phyloP scores from a whole-genome alignment of 2,329 filamentous ascomycete species.

The Ceratocystis cubensis region DNA sequence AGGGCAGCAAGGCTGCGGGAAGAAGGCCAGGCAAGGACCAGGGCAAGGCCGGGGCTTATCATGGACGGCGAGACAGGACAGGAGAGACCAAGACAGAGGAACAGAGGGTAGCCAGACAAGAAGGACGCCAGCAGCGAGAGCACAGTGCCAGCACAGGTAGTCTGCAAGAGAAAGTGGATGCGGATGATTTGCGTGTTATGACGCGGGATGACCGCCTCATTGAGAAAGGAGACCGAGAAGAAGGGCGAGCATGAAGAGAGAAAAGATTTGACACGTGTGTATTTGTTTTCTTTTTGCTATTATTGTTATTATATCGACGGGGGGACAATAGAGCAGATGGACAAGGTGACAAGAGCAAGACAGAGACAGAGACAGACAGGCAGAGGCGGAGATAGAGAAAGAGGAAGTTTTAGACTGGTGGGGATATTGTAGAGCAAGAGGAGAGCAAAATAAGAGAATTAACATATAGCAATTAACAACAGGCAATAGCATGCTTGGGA shows the following conservation, averaged over 20 bases:
- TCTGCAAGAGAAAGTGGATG: background rate
- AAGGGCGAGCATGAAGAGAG: background rate
- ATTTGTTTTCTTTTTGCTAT: background rate
- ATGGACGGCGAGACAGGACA: no score
- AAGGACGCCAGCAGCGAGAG: no score
- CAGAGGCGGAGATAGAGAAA: background rate
- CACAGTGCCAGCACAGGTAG: no score
- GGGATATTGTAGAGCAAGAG: background rate
- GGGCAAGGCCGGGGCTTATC: no score
- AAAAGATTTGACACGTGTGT: background rate
- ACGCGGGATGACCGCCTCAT: background rate
- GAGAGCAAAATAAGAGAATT: background rate
- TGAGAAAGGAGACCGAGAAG: background rate
- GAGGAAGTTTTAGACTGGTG: background rate
- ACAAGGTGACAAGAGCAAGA: background rate
- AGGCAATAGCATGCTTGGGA: background rate
- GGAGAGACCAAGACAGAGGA: no score
- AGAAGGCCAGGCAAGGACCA: no score
- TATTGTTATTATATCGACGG: background rate
- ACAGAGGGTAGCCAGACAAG: no score
- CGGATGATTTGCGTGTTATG: slow-evolving; percentile 3
- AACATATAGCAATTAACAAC: background rate
- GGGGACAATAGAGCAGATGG: no score
- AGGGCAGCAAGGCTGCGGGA: no score
- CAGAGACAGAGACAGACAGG: background rate